phyloP scores from a whole-genome alignment of 2,329 filamentous ascomycete genomes.

The Knoxdaviesia capensis region DNA sequence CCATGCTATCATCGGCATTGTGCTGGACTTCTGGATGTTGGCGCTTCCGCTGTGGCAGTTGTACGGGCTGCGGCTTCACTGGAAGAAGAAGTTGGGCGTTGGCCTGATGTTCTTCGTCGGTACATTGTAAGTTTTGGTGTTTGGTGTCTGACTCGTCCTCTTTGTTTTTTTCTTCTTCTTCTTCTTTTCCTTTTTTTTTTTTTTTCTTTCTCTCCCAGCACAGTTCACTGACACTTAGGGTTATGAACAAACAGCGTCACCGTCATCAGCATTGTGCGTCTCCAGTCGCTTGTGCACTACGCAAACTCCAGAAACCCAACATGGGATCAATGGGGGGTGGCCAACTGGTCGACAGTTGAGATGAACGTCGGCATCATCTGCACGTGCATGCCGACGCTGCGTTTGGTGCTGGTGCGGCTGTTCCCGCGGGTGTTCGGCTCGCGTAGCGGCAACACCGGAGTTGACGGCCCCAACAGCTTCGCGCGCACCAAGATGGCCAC shows the following conservation, averaged over 20 bases:
- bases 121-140: constrained; percentile 15
- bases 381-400: constrained; percentile 11
- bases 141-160: not conserved
- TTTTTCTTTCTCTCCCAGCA: not conserved
- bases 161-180: not conserved
- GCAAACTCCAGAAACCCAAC: constrained; percentile 9
- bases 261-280: constrained; percentile 8
- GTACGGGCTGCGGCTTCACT: constrained; percentile 18
- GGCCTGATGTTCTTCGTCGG: constrained; percentile 29
- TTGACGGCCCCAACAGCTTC: too few species aligned
- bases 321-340: constrained; percentile 9
- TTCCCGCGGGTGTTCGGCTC: constrained; percentile 6
- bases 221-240: too few species aligned
- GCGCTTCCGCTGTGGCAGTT: constrained; percentile 26
- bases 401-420: constrained; percentile 8
- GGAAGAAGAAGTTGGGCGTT: constrained; percentile 27
- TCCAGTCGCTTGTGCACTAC: constrained; percentile 8
- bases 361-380: constrained; percentile 12
- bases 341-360: constrained; percentile 12
- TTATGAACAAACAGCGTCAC: constrained; percentile 6
- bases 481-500: too few species aligned
- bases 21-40: constrained; percentile 30
- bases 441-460: too few species aligned
- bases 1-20: constrained; percentile 30
- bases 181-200: not conserved